Base-by-base conservation (phyloP, 305 asterid species). In the Fraxinus xanthoxyloides region DNA sequence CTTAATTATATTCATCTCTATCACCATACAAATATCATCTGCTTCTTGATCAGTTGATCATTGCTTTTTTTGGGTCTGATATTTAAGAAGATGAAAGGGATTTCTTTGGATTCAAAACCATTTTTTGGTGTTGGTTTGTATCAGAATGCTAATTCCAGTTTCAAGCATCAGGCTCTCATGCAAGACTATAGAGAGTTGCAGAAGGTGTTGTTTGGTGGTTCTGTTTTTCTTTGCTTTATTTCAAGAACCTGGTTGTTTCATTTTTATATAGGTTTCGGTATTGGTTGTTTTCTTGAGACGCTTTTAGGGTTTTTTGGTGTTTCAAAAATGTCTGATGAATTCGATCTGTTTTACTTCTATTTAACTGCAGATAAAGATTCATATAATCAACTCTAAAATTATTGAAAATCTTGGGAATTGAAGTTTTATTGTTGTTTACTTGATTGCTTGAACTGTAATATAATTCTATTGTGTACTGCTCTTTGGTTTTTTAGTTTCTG, bases 71-170 rank as follows among this genome's bases (percentile, higher is more conserved):
- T 34, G 69, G 87, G 84, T 82, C 86, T 78, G 83, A 87, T 87
- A 89, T 77, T 86, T 75, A 89, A 84, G 84, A 89, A 86, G 87
- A 81, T 84, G 85, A 89, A 84, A 78, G 77, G 85, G 87, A 85
- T 59, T 74, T 85, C 78, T 77, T 5, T 43, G 10, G 88, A 61
- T 26, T 73, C 85, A 30, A 51, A 85, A 0, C 67, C 76, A 26
- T 56, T 75, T 77, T 77, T 70, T 54, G 85, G 76, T 28, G 70
- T 23, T 51, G 74, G 36, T 23, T 23, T 61, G 70, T 80, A 46
- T 67, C 83, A 73, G 70, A 89, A 79, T 81, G 72, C 80, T 31
- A 86, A 74, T 79, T 31, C 69, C 40, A 84, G 86, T 46, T 77
- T 81, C 65, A 86, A 87, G 80, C 87, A 87, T 78, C 90, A 83